Evolutionary conservation across 2,329 filamentous ascomycete genomes (phyloP), one percentile per base, ranked within the genome.

Genomic region (Sclerotinia borealis): DNA sequence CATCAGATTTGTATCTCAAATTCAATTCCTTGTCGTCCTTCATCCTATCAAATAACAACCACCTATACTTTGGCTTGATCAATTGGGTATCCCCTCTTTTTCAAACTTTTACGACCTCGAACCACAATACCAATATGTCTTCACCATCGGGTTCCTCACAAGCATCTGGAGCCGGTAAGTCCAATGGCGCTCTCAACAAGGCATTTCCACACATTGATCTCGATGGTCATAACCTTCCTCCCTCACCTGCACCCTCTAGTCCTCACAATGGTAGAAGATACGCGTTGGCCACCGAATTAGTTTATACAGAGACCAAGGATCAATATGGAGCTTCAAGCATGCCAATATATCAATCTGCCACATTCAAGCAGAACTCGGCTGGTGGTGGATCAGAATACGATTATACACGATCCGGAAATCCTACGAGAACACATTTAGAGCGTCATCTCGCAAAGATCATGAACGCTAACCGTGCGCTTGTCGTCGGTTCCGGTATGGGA

Each of bases 381-480:
- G 83, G 78, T 51, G 92, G 91, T 65, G 92, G 91, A 65, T 81
- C 85, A 73, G 93, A 98, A 77, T 99, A 98, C 78, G 95, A 99
- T 80, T 99, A 99, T 80, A 98, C 95, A 65, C 91, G 96, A 66
- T 98, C 93, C 41, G 95, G 95, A 63, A 99, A 99, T 76, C 95
- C 95, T 22, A 99, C 95, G 64, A 86, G 95, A 68, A 96, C 93
- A 39, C 95, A 99, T 74, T 85, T 99, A 67, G 95, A 99, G 80
- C 87, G 93, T 64, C 95, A 99, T 77, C 82, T 99, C 71, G 95
- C 96, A 73, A 99, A 99, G 84, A 96, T 99, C 76, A 99, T 99
- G 96, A 93, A 91, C 71, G 95, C 95, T 51, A 87, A 87, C 72
- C 90, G 96, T 63, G 91, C 92, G 11, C 85, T 99, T 58, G 93